Evolutionary conservation across 352 stramenopile genomes (phyloP).

Genomic region (Peronospora belbahrii): DNA sequence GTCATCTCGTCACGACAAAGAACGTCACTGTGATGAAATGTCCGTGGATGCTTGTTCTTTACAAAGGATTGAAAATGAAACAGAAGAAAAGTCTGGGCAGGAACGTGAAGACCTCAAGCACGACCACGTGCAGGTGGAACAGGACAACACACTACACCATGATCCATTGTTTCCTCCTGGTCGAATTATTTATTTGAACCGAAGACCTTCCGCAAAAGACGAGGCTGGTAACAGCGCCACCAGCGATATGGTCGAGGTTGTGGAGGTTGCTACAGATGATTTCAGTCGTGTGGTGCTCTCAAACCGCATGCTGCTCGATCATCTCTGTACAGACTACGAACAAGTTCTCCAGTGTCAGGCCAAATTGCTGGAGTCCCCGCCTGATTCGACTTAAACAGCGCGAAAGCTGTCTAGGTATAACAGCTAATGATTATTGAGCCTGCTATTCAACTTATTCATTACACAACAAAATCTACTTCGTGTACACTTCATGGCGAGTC

Average conservation of each 20-base stretch:
- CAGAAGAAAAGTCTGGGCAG: conserved; percentile 11
- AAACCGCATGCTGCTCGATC: conserved; percentile 78
- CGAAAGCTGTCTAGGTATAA: background rate
- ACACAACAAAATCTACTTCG: conserved; percentile 1
- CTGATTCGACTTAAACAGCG: background rate
- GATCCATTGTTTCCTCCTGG: conserved; percentile 63
- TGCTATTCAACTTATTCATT: background rate
- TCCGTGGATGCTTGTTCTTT: conserved; percentile 15
- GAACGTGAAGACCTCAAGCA: conserved; percentile 16
- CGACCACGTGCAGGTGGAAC: conserved; percentile 16
- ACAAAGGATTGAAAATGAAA: conserved; percentile 11
- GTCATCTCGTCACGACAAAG: background rate
- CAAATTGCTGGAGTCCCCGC: conserved; percentile 2
- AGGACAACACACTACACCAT: conserved; percentile 33
- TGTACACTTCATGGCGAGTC: conserved; percentile 31
- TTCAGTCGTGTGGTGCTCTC: conserved; percentile 72
- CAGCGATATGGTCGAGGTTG: conserved; percentile 38
- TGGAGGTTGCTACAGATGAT: conserved; percentile 55
- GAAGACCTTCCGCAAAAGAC: conserved; percentile 8
- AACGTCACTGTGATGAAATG: conserved; percentile 1
- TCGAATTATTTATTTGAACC: conserved; percentile 63
- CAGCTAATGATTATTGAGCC: background rate
- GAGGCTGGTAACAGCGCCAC: background rate
- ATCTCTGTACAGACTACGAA: conserved; percentile 83
- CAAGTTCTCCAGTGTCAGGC: conserved; percentile 35